Evolutionary conservation across 2,329 filamentous ascomycete species (phyloP), one percentile per base, ranked within the genome.

Genomic region (Dothidotthia symphoricarpi): DNA sequence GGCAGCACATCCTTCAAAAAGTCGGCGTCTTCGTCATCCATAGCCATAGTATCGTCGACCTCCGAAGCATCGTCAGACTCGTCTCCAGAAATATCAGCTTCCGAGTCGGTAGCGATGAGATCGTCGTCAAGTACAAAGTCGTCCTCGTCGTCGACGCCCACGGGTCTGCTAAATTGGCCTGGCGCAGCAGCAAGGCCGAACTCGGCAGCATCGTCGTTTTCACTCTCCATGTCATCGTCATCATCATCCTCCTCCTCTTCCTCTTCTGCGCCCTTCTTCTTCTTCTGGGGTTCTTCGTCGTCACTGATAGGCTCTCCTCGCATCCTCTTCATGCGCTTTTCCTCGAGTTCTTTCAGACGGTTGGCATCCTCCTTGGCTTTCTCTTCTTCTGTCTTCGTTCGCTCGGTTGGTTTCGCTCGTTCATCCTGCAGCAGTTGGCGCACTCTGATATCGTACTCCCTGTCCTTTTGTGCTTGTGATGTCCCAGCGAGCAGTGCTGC

Each of bases 101-200:
- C 72, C 3, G 87, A 91, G 25, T 82, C 86, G 51, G 83, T 90
- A 10, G 89, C 89, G 24, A 96, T 78, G 12, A 97, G 75, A 58
- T 95, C 85, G 46, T 93, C 87, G 42, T 97, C 91, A 45, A 96
- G 82, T 16, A 91, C 64, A 56, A 97, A 97, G 54, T 96, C 88
- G 55, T 97, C 91, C 61, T 97, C 91, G 53, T 96, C 91, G 49
- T 95, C 89, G 24, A 95, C 41, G 51, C 67, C 51, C 37, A 58
- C 44, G 48, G 62, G 51, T 59, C 63, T 46, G 27, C 56, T 58
- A 16, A 57, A 55, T 17, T 58, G 85, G 75, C 55, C 29, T 25
- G 47, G 37, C 59, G 84, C 77, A 9, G 77, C 74, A 3, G 76
- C 77, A n/a, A 84, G 67, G 1, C 81, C 81, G 57, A 83, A 84